phyloP scores from a whole-genome alignment of 225 moss, liverwort and hornwort species.

The Thuidium tamariscinum region DNA sequence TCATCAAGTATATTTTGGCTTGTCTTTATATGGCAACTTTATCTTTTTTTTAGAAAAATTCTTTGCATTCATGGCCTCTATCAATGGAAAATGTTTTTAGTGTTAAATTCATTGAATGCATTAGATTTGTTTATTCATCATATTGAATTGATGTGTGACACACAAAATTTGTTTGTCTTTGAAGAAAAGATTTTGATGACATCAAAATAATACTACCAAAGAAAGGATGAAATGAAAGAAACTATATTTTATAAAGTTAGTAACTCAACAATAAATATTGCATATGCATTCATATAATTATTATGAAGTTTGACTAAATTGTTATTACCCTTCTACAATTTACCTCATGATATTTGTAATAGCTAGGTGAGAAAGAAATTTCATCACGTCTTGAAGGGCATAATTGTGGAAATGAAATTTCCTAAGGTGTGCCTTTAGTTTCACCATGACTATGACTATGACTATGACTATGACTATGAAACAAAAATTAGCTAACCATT shows the following conservation, averaged over 20 bases:
- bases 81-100: too few relatives aligned
- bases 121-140: too few relatives aligned
- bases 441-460: too few relatives aligned
- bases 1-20: too few relatives aligned
- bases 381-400: neutral
- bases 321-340: neutral
- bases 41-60: too few relatives aligned
- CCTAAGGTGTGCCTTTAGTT: neutral
- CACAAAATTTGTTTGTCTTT: too few relatives aligned
- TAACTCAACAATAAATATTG: neutral
- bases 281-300: neutral
- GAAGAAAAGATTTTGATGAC: neutral
- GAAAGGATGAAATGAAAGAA: neutral
- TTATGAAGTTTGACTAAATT: neutral
- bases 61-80: too few relatives aligned
- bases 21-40: too few relatives aligned
- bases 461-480: too few relatives aligned
- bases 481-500: neutral
- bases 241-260: neutral
- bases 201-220: neutral
- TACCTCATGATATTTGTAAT: neutral
- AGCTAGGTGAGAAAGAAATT: accelerated
- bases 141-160: too few relatives aligned
- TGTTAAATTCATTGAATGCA: too few relatives aligned
- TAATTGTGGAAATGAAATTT: neutral